Evolutionary conservation across 176 grass and related monocot genomes (phyloP).

Genomic region (Avena atlantica): DNA sequence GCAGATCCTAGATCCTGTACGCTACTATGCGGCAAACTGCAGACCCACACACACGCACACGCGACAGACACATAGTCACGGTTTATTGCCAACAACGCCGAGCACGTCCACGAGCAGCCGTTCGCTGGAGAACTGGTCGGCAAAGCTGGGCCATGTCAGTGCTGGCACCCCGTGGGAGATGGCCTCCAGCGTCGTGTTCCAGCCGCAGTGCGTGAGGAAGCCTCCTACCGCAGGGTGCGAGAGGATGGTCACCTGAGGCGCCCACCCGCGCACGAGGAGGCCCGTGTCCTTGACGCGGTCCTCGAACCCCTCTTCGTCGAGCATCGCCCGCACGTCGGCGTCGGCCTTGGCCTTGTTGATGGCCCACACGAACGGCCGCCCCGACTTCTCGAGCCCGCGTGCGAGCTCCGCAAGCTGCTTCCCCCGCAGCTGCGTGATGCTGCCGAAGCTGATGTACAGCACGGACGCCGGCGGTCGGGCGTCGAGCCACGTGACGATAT

Average conservation of each 20-base stretch:
- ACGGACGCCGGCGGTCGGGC: constrained; percentile 37
- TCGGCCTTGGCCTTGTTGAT: constrained; percentile 47
- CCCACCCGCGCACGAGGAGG: too few species aligned
- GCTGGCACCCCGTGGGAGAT: constrained; percentile 26
- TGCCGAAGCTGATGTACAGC: constrained; percentile 60
- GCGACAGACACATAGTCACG: too few species aligned
- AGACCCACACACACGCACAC: too few species aligned
- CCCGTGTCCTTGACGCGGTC: constrained; percentile 9
- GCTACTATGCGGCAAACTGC: too few species aligned
- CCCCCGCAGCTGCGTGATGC: constrained; percentile 29
- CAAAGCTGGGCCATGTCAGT: constrained; percentile 54
- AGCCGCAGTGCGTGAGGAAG: constrained; percentile 70
- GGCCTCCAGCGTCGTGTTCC: constrained; percentile 64
- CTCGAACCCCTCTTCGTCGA: constrained; percentile 51
- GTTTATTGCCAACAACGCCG: too few species aligned
- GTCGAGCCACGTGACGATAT: constrained; percentile 49
- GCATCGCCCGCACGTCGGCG: constrained; percentile 37
- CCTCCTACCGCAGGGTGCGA: constrained; percentile 53
- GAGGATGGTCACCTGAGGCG: neutral
- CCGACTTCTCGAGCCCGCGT: constrained; percentile 51
- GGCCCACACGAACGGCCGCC: constrained; percentile 51
- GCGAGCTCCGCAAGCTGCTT: constrained; percentile 49
- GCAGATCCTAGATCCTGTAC: too few species aligned
- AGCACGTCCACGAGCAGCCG: constrained; percentile 51
- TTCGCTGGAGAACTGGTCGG: constrained; percentile 57